Evolutionary conservation across 352 stramenopile genomes (phyloP), one percentile per base, ranked within the genome.

Genomic region (Globisporangium cystogenes): DNA sequence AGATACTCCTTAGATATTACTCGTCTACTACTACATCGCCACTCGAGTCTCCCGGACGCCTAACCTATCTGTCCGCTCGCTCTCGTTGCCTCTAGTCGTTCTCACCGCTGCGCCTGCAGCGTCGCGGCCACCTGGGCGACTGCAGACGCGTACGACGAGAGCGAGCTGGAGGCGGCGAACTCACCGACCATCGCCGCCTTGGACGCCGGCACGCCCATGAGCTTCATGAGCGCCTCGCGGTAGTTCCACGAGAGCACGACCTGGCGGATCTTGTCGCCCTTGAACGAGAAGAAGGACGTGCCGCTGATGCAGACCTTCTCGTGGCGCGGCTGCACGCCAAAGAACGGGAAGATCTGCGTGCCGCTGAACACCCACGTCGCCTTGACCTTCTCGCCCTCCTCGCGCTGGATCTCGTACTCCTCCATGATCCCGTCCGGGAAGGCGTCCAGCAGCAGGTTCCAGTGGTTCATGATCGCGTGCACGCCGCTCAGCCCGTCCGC

Each of bases 371-470:
- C 72, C 80, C 80, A 90, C 36, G 77, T 77, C 24, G 79, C 80
- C 26, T 76, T 80, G 67, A 90, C 79, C 59, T 76, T 80, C 37
- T 88, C 71, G n/a, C 64, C 71, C 65, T 76, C 75, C 11, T 86
- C 80, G 18, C 74, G 69, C 51, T 85, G 64, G 54, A 90, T 87
- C 49, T 82, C 61, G 59, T 90, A 90, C 53, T 90, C 80, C 48
- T 90, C 80, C 80, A 90, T 90, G 53, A 90, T 87, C 35, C 80
- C 80, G 53, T 90, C 80, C 5, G 80, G 80, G 51, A 90, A 90
- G 10, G 72, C 75, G 53, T 90, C 80, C 31, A 90, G 53, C 37
- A 90, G 54, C 51, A 74, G 35, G 27, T 67, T 78, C 80, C 80
- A 90, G 64, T 90, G 76, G 21, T 69, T 68, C 80, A 90, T 76